phyloP scores from a whole-genome alignment of 768 basidiomycete genomes.

The Daedalea quercina region DNA sequence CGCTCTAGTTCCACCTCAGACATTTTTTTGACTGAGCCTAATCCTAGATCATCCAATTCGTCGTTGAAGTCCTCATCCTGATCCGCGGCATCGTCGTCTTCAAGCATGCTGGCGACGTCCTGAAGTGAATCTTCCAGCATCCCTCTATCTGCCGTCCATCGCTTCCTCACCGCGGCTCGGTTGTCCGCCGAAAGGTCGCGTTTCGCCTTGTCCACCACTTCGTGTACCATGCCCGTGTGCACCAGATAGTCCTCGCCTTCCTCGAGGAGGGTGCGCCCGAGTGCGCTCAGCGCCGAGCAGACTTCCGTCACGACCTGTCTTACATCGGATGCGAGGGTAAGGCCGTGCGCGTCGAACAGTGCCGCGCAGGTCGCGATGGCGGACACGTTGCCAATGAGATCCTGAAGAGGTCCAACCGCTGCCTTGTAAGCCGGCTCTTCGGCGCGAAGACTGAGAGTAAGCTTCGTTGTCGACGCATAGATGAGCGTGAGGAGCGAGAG shows the following conservation, averaged over 20 bases:
- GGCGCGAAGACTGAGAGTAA: constrained; percentile 19
- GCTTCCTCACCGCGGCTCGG: constrained; percentile 45
- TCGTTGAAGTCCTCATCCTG: constrained; percentile 23
- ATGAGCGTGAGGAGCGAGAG: constrained; percentile 21
- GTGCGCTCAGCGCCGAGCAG: constrained; percentile 9
- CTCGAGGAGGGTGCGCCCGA: constrained; percentile 11
- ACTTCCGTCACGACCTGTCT: constrained; percentile 11
- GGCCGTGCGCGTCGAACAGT: constrained; percentile 21
- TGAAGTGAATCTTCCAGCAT: constrained; percentile 54
- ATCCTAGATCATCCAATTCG: constrained; percentile 50
- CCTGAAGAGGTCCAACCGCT: constrained; percentile 16
- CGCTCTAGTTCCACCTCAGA: constrained; percentile 45
- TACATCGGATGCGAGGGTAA: constrained; percentile 17
- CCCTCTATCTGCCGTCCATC: constrained; percentile 44
- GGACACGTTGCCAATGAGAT: constrained; percentile 16
- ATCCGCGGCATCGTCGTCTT: constrained; percentile 25
- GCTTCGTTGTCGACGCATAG: constrained; percentile 21
- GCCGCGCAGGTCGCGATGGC: constrained; percentile 22
- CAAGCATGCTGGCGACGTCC: constrained; percentile 52
- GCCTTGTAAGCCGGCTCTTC: constrained; percentile 18
- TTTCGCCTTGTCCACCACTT: constrained; percentile 18
- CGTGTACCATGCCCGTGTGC: constrained; percentile 23
- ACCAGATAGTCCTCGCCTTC: constrained; percentile 20
- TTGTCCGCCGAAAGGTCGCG: constrained; percentile 52
- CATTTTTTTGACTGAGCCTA: constrained; percentile 41